Base-by-base conservation (phyloP, 1,284 basidiomycete species). In the Phylloboletellus chloephorus region DNA sequence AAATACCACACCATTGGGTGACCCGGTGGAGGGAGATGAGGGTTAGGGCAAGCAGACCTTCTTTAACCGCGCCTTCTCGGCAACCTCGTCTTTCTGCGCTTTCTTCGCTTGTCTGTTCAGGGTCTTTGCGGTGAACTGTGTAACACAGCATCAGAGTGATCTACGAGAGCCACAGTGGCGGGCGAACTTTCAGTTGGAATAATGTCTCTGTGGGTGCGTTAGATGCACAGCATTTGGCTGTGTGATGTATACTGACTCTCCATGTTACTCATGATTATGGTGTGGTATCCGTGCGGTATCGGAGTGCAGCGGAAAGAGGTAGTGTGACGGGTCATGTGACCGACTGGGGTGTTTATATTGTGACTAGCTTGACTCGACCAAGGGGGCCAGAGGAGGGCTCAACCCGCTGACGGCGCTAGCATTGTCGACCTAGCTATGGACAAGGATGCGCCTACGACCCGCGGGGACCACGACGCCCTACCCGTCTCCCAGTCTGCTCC, bases 101-200 rank as follows among this genome's bases (percentile, higher is more conserved):
- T 96, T 97, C 74, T 90, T 93, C 9, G 94, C 90, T 66, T 97
- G 93, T 41, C 88, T 77, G 58, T 77, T 86, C 21, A 97, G 75
- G 33, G 87, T 80, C 78, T 96, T 97, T 48, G 93, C 91, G 15
- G 93, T 97, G 71, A 97, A 96, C 92, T 97, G 60, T 41, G 41
- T 28, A 41, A 31, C 31, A 43, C 30, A 40, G 36, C 16, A 48
- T 51, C 44, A 51, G 47, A 46, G 31, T 15, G 26, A 37, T 40
- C 37, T 31, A 34, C 38, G 33, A 41, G 5, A 37, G 31, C 33
- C 13, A 46, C 10, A 44, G 44, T 21, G 23, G 39, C 41, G 45
- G 34, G 43, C 54, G 35, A 47, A 55, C 92, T 77, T 96, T 96
- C 56, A 97, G 85, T 67, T 96, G 90, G 61, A 97, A 97, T 16